A percentile compares a stretch with the other conserved stretches of the same genome.
phyloP scores from a whole-genome alignment of 306 rosid species.

The Vigna hirtella region DNA sequence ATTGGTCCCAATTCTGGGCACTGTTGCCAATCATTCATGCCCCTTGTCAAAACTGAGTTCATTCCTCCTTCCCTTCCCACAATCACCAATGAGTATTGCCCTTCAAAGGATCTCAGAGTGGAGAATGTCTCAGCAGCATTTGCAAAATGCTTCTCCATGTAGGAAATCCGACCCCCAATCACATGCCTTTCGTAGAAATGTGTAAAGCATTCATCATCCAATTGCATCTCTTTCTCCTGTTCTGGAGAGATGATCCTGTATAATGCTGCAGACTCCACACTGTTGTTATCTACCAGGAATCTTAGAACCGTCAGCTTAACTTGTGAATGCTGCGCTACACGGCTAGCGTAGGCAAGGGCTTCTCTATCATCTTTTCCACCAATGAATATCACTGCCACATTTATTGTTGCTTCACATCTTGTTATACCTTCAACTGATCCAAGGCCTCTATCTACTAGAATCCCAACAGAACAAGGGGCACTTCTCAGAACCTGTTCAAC shows the following conservation, averaged over 20 bases:
- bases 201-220: slow-evolving; percentile 76
- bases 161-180: slow-evolving; percentile 58
- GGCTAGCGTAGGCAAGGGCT: slow-evolving; percentile 74
- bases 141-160: slow-evolving; percentile 73
- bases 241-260: slow-evolving; percentile 49
- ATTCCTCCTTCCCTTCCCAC: slow-evolving; percentile 83
- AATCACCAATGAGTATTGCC: slow-evolving; percentile 69
- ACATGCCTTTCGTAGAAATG: slow-evolving; percentile 69
- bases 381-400: slow-evolving; percentile 80
- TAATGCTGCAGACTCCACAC: slow-evolving; percentile 50
- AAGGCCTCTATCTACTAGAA: slow-evolving; percentile 83
- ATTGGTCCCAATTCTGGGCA: slow-evolving; percentile 86
- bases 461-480: slow-evolving; percentile 85
- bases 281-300: slow-evolving; percentile 59
- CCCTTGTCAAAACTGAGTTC: slow-evolving; percentile 69
- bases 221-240: slow-evolving; percentile 64
- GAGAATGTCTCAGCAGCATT: slow-evolving; percentile 75
- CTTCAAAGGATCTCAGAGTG: slow-evolving; percentile 71
- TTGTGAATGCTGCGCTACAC: slow-evolving; percentile 65
- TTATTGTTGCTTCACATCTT: slow-evolving; percentile 39
- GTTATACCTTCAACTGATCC: slow-evolving; percentile 57
- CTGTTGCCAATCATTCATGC: slow-evolving; percentile 92
- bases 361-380: slow-evolving; percentile 89
- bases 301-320: slow-evolving; percentile 75
- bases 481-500: slow-evolving; percentile 63